Conservation (phyloP, 192 early-diverging fungal genomes). For the Piromyces sp. region DNA sequence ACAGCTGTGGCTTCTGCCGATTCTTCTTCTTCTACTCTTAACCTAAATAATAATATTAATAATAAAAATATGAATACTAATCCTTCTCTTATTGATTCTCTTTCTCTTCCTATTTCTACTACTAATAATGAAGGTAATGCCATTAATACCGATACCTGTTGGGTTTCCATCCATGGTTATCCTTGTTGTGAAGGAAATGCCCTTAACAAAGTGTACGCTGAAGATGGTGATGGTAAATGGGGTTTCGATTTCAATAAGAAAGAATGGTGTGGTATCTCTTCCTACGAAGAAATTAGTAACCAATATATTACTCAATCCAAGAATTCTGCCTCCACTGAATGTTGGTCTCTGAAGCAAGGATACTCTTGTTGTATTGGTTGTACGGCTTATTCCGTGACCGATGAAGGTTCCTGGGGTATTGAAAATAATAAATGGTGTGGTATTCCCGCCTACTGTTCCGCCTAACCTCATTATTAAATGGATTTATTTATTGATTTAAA, state of each 20-base stretch:
- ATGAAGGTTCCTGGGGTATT: background rate
- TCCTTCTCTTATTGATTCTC: too few species aligned
- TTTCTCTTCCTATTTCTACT: too few species aligned
- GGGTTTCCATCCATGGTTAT: background rate
- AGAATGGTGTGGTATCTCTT: background rate
- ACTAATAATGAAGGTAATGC: too few species aligned
- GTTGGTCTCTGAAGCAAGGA: background rate
- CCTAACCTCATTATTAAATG: too few species aligned
- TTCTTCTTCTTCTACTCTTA: too few species aligned
- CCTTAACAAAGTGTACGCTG: background rate
- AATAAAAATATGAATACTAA: too few species aligned
- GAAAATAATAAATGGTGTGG: background rate
- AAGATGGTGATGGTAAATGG: background rate
- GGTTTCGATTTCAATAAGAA: background rate
- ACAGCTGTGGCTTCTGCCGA: too few species aligned
- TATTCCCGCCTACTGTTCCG: background rate
- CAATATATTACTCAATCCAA: background rate
- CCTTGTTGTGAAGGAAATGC: background rate
- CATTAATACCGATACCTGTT: background rate
- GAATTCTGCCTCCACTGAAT: background rate
- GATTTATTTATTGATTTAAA: too few species aligned
- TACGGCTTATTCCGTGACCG: background rate
- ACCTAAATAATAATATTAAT: too few species aligned
- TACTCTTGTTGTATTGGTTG: background rate
- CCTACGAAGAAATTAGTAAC: background rate